Evolutionary conservation across 176 grass and related monocot genomes (phyloP), one percentile per base, ranked within the genome.

Genomic region (Hyparrhenia diplandra): DNA sequence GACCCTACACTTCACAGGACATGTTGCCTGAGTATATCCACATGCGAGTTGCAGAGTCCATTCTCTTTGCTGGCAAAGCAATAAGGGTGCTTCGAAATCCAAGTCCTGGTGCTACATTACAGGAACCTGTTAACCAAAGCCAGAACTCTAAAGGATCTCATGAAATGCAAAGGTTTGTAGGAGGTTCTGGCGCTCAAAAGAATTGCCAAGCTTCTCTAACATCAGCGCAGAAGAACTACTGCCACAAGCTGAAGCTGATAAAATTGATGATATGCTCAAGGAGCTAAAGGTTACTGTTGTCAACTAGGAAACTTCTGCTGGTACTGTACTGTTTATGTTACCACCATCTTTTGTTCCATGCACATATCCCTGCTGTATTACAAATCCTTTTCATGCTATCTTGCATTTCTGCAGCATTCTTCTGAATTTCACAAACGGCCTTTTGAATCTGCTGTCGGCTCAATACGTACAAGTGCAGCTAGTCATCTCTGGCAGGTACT

Each of bases 21-120:
- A 99, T 95, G 92, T 74, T 95, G 67, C 96, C 96, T 13, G 96
- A 95, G 64, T 99, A 99, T 90, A 88, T 95, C 85, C 84, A 95
- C 73, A 95, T 99, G 92, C 79, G 82, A 84, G 84, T 98, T 87
- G 96, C 92, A 64, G 90, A 98, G 89, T 98, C 92, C 61, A 95
- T 98, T 90, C 90, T 98, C 51, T 98, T 98, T 20, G 78, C 96
- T 78, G 96, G 96, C 51, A 98, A 98, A 95, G 96, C 96, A 76
- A 82, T 99, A 81, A 90, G 88, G 73, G 86, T 99, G 88, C 92
- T 99, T 80, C 82, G 87, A 77, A 95, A 99, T 75, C 92, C 92
- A 77, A 91, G 84, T 85, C 79, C 96, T 82, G 73, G 87, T 75
- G 85, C 90, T 74, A 93, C 67, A 76, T 78, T 94, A 77, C 87